Base-by-base conservation (phyloP, 306 rosid species). In the Cicer judaicum region DNA sequence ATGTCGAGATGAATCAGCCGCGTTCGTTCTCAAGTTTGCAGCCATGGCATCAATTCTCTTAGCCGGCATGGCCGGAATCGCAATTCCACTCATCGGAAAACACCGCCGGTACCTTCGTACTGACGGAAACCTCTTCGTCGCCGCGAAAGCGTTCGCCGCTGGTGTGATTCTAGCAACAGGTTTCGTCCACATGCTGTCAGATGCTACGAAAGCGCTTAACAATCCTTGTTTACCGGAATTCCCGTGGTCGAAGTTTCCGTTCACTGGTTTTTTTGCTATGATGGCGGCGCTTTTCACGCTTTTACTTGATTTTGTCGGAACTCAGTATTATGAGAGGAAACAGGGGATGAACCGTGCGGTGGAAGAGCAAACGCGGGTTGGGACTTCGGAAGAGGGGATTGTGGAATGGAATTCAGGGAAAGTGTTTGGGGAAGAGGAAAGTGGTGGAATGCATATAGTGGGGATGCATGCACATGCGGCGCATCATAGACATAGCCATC, bases 401-500 rank as follows among this genome's bases (percentile, higher is more conserved):
- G 77, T 40, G 1, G 91, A 74, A 64, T 43, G 43, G 84, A 82
- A 5, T 10, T n/a, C 79, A 7, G 89, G 70, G 54, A 87, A 81
- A 14, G 89, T 94, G 47, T 94, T 94, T 50, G 99, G 99, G 3
- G 98, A 87, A 70, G 99, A 92, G 29, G 96, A 90, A 8, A 85
- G 91, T 36, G 99, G 99, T 2, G 96, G 93, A 24, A 92, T 95
- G 97, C 99, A 94, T 80, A 94, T 94, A 4, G 96, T 92, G 7
- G 99, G 99, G 13, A 92, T 95, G 89, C 99, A 88, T 75, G 99
- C 98, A 5, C 99, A 95, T 62, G 97, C 90, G 2, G 98, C 92
- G 39, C 99, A 90, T 70, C 97, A 95, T 71, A 72, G 91, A 19
- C 98, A 92, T 15, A 88, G 63, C 73, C 98, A 94, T 42, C 75